Evolutionary conservation across 495 filamentous ascomycete species (phyloP).

Genomic region (Penicillium roqueforti): DNA sequence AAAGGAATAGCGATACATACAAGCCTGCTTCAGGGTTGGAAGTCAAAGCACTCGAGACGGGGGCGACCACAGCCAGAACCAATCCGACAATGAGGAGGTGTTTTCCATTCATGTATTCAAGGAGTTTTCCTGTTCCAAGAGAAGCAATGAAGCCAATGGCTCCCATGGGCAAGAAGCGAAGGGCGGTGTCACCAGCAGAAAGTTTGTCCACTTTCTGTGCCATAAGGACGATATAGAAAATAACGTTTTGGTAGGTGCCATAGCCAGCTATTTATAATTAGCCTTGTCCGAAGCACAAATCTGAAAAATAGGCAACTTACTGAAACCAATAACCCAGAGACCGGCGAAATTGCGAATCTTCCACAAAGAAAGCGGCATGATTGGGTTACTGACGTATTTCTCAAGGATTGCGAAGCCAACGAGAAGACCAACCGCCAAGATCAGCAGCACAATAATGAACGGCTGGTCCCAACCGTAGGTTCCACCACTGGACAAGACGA

Average conservation of each 20-base stretch:
- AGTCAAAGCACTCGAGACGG: conserved; percentile 32
- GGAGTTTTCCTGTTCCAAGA: conserved; percentile 32
- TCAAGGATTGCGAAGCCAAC: conserved; percentile 34
- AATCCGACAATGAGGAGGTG: conserved; percentile 30
- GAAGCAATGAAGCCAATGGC: conserved; percentile 34
- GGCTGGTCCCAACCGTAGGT: conserved; percentile 44
- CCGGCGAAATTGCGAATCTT: conserved; percentile 37
- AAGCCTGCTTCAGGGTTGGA: conserved; percentile 24
- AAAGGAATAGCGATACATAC: conserved; percentile 14
- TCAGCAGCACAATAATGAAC: conserved; percentile 44
- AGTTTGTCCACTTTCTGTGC: conserved; percentile 34
- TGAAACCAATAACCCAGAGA: conserved; percentile 37
- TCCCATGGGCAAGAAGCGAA: conserved; percentile 37
- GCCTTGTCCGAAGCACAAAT: background rate
- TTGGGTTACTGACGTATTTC: conserved; percentile 31
- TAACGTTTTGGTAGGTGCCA: conserved; percentile 38
- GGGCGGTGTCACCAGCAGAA: conserved; percentile 30
- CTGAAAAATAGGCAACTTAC: conserved; percentile 15
- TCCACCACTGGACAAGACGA: conserved; percentile 35
- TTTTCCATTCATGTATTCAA: conserved; percentile 38
- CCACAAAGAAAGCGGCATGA: conserved; percentile 37
- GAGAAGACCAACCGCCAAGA: conserved; percentile 38
- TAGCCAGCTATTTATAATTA: conserved; percentile 30
- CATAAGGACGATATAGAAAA: conserved; percentile 38
- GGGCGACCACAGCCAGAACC: conserved; percentile 29